phyloP scores from a whole-genome alignment of 2,329 filamentous ascomycete species.

The Alternaria longipes region DNA sequence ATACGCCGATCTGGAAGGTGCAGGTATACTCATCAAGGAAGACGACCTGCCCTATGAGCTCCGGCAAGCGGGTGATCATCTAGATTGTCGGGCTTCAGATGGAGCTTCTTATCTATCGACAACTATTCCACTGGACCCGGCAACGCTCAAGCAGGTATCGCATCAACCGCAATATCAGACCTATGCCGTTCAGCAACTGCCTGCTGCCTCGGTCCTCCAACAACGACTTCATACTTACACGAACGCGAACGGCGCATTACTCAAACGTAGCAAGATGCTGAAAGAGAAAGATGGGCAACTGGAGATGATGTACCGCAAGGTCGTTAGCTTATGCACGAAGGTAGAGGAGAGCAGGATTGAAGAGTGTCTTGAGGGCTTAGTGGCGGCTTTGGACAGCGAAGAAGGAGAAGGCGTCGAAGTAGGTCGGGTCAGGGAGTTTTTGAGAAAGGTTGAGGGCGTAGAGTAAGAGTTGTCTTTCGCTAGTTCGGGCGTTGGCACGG shows the following conservation, averaged over 20 bases:
- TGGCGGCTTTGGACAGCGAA: conserved; percentile 91
- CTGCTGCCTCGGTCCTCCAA: conserved; percentile 58
- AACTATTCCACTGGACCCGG: conserved; percentile 33
- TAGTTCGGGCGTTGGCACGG: background rate
- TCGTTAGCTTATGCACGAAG: conserved; percentile 86
- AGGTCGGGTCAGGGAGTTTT: conserved; percentile 77
- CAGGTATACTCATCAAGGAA: conserved; percentile 39
- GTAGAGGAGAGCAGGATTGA: conserved; percentile 83
- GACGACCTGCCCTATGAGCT: conserved; percentile 41
- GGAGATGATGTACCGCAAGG: conserved; percentile 85
- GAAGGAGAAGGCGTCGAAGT: conserved; percentile 74
- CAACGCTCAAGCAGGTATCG: conserved; percentile 39
- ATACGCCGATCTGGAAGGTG: conserved; percentile 57
- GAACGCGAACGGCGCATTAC: conserved; percentile 72
- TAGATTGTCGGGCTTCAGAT: conserved; percentile 42
- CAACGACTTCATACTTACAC: conserved; percentile 76
- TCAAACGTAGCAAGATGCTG: conserved; percentile 73
- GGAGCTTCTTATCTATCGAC: conserved; percentile 43
- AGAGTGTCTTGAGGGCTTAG: conserved; percentile 77
- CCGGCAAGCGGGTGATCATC: conserved; percentile 40
- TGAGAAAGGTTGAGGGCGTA: conserved; percentile 78
- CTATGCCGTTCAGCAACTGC: conserved; percentile 27
- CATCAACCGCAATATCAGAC: conserved; percentile 28
- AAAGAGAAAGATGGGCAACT: conserved; percentile 83
- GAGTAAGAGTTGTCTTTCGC: conserved; percentile 21